A percentile compares a stretch with the other conserved stretches of the same genome.
Conservation (phyloP, 148 eudicot species). For the Fagopyrum tataricum region DNA sequence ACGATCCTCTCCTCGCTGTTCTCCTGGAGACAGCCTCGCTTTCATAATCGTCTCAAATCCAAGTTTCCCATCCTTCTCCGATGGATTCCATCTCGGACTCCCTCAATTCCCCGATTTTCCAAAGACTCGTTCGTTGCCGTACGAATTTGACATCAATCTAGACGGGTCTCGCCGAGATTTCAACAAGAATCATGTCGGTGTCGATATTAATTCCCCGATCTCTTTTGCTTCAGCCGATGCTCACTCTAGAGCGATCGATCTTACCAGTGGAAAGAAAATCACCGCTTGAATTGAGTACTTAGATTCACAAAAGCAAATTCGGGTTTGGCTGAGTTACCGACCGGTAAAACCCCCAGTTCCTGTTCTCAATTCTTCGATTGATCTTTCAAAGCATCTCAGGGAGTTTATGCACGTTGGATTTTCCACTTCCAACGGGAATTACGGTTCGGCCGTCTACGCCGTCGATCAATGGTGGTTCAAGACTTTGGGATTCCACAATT, state of each 20-base stretch:
- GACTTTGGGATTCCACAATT: constrained; percentile 25
- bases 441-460: constrained; percentile 23
- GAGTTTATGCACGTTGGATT: constrained; percentile 29
- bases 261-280: constrained; percentile 15
- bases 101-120: constrained; percentile 18
- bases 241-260: constrained; percentile 28
- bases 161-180: constrained; percentile 23
- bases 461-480: constrained; percentile 49
- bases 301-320: constrained; percentile 17
- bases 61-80: constrained; percentile 31
- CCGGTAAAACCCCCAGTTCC: background rate
- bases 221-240: constrained; percentile 14
- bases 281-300: constrained; percentile 20
- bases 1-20: constrained; percentile 25
- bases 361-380: constrained; percentile 19
- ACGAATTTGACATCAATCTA: constrained; percentile 38
- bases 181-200: constrained; percentile 33
- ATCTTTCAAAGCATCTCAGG: constrained; percentile 23
- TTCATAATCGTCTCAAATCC: constrained; percentile 42
- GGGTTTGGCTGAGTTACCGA: constrained; percentile 21
- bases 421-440: constrained; percentile 32
- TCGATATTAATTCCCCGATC: constrained; percentile 24
- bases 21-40: constrained; percentile 60
- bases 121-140: constrained; percentile 21
- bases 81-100: constrained; percentile 55